Evolutionary conservation across 2,329 filamentous ascomycete genomes (phyloP), one percentile per base, ranked within the genome.

Genomic region (Neonectria faginata): DNA sequence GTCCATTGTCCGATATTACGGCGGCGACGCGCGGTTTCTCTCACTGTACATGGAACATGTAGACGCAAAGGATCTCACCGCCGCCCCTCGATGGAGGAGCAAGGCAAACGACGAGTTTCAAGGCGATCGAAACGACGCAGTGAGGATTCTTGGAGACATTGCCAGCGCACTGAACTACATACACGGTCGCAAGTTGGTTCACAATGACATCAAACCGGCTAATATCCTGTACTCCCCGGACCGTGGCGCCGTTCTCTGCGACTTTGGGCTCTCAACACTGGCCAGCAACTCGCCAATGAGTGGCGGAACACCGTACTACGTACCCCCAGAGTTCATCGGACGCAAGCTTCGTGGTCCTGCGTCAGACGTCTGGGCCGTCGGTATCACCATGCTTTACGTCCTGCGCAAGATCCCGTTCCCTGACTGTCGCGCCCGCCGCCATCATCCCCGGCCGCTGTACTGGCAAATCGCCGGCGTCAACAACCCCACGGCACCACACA

Each of bases 121-220:
- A 12, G 87, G 87, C 47, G 77, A 75, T 51, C 80, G 81, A 7
- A 74, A 76, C 5, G 86, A 89, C 62, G 85, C 84, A 7, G 55
- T 79, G 57, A 82, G 83, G 18, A 88, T 89, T 53, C 71, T 89
- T 31, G 80, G 79, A 29, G 86, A 88, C 71, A 86, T 87, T 56
- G 77, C 83, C 20, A 79, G 82, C 65, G 87, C 86, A 2, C 77
- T 89, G 47, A 79, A 83, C 73, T 88, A 88, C 73, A 80, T 89
- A 36, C 87, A 89, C 74, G 78, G 79, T 53, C 82, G 83, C 60
- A 79, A 80, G 58, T 78, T 85, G 22, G 84, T 88, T 12, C 87
- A 89, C 76, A 89, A 89, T 75, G 87, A 89, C 74, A 87, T 89
- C 76, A 89, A 89, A 74, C 87, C 87, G 1, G 85, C 83, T 67